Evolutionary conservation across 345 rosid species (phyloP).

Genomic region (Pugionium cornutum): DNA sequence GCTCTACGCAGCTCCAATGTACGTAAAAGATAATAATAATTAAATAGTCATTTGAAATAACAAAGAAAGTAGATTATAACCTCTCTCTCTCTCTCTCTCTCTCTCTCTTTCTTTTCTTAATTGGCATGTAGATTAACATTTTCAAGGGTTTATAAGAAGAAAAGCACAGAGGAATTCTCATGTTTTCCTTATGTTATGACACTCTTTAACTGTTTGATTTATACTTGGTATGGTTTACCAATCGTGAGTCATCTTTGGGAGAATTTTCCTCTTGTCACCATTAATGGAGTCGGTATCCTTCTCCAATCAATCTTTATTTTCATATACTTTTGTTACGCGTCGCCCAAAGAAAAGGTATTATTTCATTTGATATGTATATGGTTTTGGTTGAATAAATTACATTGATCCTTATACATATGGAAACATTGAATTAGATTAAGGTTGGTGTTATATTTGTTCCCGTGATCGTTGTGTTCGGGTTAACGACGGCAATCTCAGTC

Average conservation of each 20-base stretch:
- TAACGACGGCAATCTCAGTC: conserved; percentile 49
- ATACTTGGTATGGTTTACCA: conserved; percentile 86
- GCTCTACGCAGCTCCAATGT: conserved; percentile 74
- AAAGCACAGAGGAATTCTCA: conserved; percentile 75
- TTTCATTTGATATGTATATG: neutral
- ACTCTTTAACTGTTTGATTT: conserved; percentile 66
- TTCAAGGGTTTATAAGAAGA: conserved; percentile 62
- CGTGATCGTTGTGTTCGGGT: conserved; percentile 42
- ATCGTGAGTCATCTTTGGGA: conserved; percentile 81
- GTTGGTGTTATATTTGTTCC: conserved; percentile 46
- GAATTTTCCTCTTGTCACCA: conserved; percentile 68
- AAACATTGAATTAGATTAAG: conserved; percentile 46
- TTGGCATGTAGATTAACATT: conserved; percentile 64
- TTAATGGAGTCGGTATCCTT: conserved; percentile 74
- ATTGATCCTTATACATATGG: neutral
- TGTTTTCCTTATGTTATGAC: conserved; percentile 73
- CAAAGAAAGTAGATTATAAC: neutral
- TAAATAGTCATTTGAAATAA: neutral
- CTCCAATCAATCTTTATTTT: conserved; percentile 64
- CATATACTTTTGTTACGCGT: conserved; percentile 57
- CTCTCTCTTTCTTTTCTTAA: neutral
- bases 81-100: too few relatives aligned
- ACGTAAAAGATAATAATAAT: conserved; percentile 25
- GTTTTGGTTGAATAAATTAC: neutral
- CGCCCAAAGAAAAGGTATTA: conserved; percentile 61